Evolutionary conservation across 805 yeast species (phyloP), one percentile per base, ranked within the genome.

Genomic region (Cyberlindnera euphorbiae): DNA sequence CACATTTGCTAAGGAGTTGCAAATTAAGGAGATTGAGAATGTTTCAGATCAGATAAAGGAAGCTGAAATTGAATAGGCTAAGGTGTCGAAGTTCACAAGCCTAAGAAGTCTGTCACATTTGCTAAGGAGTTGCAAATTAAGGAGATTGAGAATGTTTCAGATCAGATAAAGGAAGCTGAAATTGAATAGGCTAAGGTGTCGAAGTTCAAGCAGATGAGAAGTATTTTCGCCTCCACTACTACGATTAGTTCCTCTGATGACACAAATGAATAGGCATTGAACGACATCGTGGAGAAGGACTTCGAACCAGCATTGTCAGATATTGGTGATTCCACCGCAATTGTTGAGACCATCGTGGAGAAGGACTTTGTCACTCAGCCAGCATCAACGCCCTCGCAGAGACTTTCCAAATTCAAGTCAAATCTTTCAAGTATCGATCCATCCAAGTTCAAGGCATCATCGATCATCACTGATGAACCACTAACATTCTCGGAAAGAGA

Each of bases 21-120:
- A 77, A 30, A 70, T 82, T 9, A 79, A 77, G 42, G 77, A 76
- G 38, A 66, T 81, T 32, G 82, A 75, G 32, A 73, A 76, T 44
- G 63, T 77, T 3, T 75, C 79, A 50, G 67, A 66, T 21, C 66
- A 66, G 25, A 49, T 75, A 42, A 67, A 56, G 43, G 47, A 58
- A 12, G 54, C 52, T 12, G 49, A 54, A 30, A 23, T 9, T 5
- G 26, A 27, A 5, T 45, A 24, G 4, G 13, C 18, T 4, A 49
- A 37, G 19, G 35, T 51, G 1, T 53, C 57, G 1, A 51, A 36
- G 26, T 53, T 53, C 35, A n/a, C n/a, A n/a, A n/a, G n/a, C n/a
- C n/a, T n/a, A 64, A 64, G 43, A 77, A 75, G 46, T 58, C 71
- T 3, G 86, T 81, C 8, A 56, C 68, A 13, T 81, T 80, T 58